Percentiles rank a stretch among this genome's conserved stretches.
Conservation (phyloP, 2,329 filamentous ascomycete genomes). For the Cordyceps javanica region DNA sequence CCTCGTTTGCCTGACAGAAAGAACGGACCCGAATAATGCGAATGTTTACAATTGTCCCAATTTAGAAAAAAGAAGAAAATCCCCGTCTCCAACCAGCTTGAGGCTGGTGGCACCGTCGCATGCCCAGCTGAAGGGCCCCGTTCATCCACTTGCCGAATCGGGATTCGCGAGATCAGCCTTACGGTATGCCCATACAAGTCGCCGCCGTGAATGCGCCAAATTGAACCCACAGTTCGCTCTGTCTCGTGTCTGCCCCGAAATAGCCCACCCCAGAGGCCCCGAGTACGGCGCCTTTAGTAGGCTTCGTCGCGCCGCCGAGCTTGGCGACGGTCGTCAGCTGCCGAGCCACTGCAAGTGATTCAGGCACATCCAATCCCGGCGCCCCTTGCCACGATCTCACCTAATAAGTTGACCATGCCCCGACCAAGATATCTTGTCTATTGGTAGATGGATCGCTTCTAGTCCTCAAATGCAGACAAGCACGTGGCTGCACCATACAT, state of each 20-base stretch:
- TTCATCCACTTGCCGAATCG: conserved; percentile 3
- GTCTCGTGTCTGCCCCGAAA: conserved; percentile 10
- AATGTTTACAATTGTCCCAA: not conserved
- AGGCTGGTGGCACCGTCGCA: not conserved
- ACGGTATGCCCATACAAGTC: conserved; percentile 9
- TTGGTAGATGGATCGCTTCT: not conserved
- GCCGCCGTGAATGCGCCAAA: not conserved
- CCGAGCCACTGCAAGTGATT: conserved; percentile 9
- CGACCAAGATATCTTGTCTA: not conserved
- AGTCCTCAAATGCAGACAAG: not conserved
- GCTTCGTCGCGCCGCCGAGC: not conserved
- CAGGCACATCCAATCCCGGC: not conserved
- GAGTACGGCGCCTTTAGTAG: not conserved
- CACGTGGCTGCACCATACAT: not conserved
- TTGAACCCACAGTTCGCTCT: not conserved
- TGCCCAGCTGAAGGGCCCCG: conserved; percentile 6
- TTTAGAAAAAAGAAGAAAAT: not conserved
- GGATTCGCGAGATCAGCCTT: conserved; percentile 8
- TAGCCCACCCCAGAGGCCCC: not conserved
- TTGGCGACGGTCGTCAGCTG: conserved; percentile 10
- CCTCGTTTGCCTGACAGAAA: not conserved
- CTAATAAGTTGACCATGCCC: not conserved
- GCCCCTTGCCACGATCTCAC: not conserved
- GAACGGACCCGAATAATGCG: not conserved
- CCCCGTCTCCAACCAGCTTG: not conserved